Evolutionary conservation across 2,329 filamentous ascomycete species (phyloP).

Genomic region (Chrysoporthe cubensis): DNA sequence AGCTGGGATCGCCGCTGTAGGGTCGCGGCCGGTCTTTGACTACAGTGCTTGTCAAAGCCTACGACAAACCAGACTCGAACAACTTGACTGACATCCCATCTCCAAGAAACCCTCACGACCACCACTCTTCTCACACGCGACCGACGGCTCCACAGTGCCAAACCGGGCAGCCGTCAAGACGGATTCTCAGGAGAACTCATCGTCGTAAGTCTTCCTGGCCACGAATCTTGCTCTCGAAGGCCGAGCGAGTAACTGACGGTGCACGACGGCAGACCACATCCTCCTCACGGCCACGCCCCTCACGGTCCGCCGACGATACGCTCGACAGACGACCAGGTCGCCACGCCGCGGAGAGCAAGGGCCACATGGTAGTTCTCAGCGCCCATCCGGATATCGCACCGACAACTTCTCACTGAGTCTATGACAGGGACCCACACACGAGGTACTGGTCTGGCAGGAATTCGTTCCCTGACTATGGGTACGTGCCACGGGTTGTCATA

Average conservation of each 20-base stretch:
- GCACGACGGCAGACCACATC: not conserved
- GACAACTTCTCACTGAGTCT: slow-evolving; percentile 12
- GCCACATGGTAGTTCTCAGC: slow-evolving; percentile 6
- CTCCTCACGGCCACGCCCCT: not conserved
- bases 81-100: slow-evolving; percentile 1
- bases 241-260: not conserved
- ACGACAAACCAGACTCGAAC: slow-evolving; percentile 7
- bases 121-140: not conserved
- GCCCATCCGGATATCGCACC: not conserved
- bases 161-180: not conserved
- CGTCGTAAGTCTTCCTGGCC: not conserved
- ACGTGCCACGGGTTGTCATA: slow-evolving; percentile 24
- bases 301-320: not conserved
- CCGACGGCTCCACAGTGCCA: not conserved
- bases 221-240: not conserved
- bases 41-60: slow-evolving; percentile 3
- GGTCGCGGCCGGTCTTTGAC: not conserved
- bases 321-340: not conserved
- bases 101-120: slow-evolving; percentile 1
- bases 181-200: not conserved
- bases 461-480: slow-evolving; percentile 50
- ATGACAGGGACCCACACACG: slow-evolving; percentile 24
- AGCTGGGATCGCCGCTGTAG: not conserved
- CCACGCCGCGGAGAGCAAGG: not conserved
- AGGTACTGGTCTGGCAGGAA: slow-evolving; percentile 42